Conservation (phyloP, 768 basidiomycete species). For the Coprinopsis marcescibilis region DNA sequence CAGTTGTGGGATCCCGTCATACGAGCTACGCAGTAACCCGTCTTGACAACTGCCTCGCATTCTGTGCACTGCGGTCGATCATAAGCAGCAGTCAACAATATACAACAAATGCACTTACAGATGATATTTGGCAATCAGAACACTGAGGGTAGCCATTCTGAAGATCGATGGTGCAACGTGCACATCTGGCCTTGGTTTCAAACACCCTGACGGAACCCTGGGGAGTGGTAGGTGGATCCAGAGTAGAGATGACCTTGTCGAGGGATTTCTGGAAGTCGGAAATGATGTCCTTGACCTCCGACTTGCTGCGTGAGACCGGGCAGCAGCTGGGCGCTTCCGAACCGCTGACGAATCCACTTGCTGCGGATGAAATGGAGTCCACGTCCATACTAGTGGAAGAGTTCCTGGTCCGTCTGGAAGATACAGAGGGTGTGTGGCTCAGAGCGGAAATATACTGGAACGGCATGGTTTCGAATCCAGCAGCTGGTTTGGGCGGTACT, state of each 20-base stretch:
- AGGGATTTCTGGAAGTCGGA: slow-evolving; percentile 16
- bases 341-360: slow-evolving; percentile 13
- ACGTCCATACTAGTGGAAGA: slow-evolving; percentile 16
- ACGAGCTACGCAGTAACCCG: no score
- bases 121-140: no score
- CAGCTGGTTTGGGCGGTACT: slow-evolving; percentile 9
- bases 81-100: no score
- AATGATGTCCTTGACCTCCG: slow-evolving; percentile 18
- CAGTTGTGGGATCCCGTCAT: background rate
- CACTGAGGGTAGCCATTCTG: no score
- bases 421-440: slow-evolving; percentile 20
- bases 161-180: no score
- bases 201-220: no score
- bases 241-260: slow-evolving; percentile 5
- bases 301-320: slow-evolving; percentile 13
- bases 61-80: no score
- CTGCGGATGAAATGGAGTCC: slow-evolving; percentile 16
- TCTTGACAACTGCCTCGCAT: no score
- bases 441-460: slow-evolving; percentile 13
- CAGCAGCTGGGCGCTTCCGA: no score
- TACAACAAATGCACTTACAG: no score
- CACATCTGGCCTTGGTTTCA: no score
- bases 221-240: no score
- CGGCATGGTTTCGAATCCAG: slow-evolving; percentile 4
- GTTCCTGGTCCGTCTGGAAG: slow-evolving; percentile 32